Evolutionary conservation across 768 basidiomycete genomes (phyloP).

Genomic region (Pulveroboletus sp.): DNA sequence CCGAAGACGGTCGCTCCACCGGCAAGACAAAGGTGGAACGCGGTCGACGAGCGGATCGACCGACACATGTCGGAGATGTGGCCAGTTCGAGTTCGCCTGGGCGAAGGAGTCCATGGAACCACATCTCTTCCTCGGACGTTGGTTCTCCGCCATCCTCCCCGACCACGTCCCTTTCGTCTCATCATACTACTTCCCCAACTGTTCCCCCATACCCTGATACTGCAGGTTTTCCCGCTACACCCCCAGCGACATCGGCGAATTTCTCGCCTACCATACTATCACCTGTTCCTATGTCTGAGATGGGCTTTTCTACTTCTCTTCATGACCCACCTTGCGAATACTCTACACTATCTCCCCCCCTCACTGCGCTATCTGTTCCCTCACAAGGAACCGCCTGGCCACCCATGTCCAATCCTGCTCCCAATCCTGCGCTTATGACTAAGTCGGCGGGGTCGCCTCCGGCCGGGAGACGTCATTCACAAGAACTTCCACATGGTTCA

Average conservation of each 20-base stretch:
- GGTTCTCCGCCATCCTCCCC: conserved; percentile 25
- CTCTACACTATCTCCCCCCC: conserved; percentile 8
- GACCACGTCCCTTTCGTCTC: conserved; percentile 16
- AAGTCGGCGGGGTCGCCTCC: conserved; percentile 5
- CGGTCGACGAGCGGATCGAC: conserved; percentile 21
- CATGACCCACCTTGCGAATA: conserved; percentile 15
- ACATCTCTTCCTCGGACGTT: conserved; percentile 17
- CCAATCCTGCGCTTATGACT: background rate
- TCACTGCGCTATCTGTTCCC: conserved; percentile 6
- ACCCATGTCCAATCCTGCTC: conserved; percentile 1
- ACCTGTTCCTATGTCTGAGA: conserved; percentile 11
- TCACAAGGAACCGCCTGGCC: conserved; percentile 19
- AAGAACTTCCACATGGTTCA: conserved; percentile 17
- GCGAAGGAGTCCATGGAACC: conserved; percentile 24
- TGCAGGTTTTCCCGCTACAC: conserved; percentile 12
- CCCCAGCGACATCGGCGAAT: conserved; percentile 4
- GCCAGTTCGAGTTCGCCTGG: conserved; percentile 33
- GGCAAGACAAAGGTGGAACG: conserved; percentile 24
- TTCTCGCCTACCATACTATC: conserved; percentile 10
- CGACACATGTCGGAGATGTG: conserved; percentile 6
- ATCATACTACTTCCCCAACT: conserved; percentile 19
- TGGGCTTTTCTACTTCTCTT: conserved; percentile 9
- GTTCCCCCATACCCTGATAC: conserved; percentile 21
- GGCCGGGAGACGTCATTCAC: conserved; percentile 15
- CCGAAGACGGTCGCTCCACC: conserved; percentile 17